These are phyloP conservation scores for Akebia trifoliata DNA, from an alignment of 164 flowering plant species.

Conservation along the genomic window DNA sequence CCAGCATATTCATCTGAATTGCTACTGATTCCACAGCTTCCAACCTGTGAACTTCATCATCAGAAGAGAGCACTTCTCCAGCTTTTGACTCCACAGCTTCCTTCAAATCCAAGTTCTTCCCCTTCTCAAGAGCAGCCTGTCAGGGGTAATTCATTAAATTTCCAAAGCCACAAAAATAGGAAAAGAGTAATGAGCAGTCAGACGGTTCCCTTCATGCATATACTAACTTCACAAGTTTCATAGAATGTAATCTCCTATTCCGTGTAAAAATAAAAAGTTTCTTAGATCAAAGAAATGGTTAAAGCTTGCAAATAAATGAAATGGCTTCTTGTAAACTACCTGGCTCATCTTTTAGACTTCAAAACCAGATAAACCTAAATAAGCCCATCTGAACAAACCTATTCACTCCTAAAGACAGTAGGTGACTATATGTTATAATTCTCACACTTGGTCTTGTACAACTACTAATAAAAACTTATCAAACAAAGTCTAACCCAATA, in stretches of 20 bases:
- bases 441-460: too few species aligned
- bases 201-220: not conserved
- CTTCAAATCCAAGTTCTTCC: conserved; percentile 26
- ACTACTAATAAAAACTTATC: too few species aligned
- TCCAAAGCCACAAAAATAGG: not conserved
- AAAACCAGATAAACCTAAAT: not conserved
- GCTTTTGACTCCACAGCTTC: conserved; percentile 20
- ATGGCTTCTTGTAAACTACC: not conserved
- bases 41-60: conserved; percentile 25
- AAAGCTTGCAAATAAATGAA: not conserved
- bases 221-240: not conserved
- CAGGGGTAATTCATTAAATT: conserved; percentile 3
- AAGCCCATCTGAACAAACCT: not conserved
- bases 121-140: conserved; percentile 80
- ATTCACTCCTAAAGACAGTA: too few species aligned
- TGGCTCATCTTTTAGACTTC: not conserved
- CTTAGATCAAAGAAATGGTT: not conserved
- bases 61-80: conserved; percentile 29
- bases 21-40: conserved; percentile 43
- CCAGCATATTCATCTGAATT: conserved; percentile 51
- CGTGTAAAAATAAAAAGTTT: not conserved
- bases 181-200: not conserved
- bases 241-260: not conserved
- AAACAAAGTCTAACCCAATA: too few species aligned
- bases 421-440: too few species aligned